Evolutionary conservation across 2,329 filamentous ascomycete genomes (phyloP), one percentile per base, ranked within the genome.

Genomic region (Fusarium clavum): DNA sequence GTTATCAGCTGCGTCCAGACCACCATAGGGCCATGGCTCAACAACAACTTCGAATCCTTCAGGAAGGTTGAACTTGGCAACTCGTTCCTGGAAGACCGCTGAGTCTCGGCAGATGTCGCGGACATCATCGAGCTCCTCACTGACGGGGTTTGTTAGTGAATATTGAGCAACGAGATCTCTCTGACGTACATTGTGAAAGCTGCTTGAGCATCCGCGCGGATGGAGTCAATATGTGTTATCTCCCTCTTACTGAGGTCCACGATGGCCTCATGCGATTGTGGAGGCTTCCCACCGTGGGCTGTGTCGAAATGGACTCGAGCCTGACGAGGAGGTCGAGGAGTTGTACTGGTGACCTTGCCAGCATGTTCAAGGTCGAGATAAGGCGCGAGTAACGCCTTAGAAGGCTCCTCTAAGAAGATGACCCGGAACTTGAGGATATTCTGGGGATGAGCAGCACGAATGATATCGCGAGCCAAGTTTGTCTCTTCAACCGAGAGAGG

Each of bases 301-400:
- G 79, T 76, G 55, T 79, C 79, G 73, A 79, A 80, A 55, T 82
- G 81, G 5, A 84, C 82, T 45, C 79, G 79, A 4, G 84, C 84
- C 8, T 77, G 71, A 6, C 85, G 81, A 4, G 76, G 58, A 13
- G 81, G 81, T 5, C 74, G 61, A 8, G 70, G 34, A 48, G 69
- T 38, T 38, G 72, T 9, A 43, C 67, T 53, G 76, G 79, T 75
- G 20, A 80, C 51, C 6, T 74, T 57, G 0, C 76, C 77, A 5
- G 74, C 74, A 59, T 83, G 81, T 61, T 87, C 55, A 45, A 77
- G 75, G 18, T 38, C 34, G 34, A 38, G 34, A 11, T 38, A 38
- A 38, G 34, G 34, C 6, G 18, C 34, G 7, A 38, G 34, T n/a
- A 38, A 18, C 2, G 34, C 34, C 18, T 38, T 38, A n/a, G 34